Base-by-base conservation (phyloP, 2,329 filamentous ascomycete species). In the Rutstroemia sp. region DNA sequence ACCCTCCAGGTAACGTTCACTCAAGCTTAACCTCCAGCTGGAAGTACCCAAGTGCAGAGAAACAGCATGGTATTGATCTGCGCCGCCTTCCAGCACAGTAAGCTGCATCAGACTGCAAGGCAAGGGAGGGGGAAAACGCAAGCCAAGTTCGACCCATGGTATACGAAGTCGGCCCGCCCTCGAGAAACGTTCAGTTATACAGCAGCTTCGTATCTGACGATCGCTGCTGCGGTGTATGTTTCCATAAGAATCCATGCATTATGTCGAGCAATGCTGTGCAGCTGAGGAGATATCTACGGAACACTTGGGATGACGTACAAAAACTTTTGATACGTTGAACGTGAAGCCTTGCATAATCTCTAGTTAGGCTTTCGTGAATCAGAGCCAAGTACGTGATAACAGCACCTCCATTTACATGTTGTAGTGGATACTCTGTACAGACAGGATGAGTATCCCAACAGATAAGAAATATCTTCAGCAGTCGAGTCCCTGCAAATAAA, bases 1-100 rank as follows among this genome's bases (percentile, higher is more conserved):
- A 49, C 37, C 37, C 38, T 23, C 37, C 27, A 49, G 39, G 45
- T 14, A 54, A 54, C 52, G 45, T 39, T 54, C 10, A 48, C 25
- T 48, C 42, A 38, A 48, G 30, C 30, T 27, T 19, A 25, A 34
- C 30, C 30, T 34, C 21, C 12, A 2, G 23, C 45, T 38, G 19
- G 6, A 19, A 25, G 14, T 17, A 27, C 5, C n/a, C 34, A 10
- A n/a, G 9, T 48, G 30, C 21, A 17, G 38, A 45, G 8, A 48
- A 17, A 54, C 51, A 34, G 30, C 30, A 34, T 34, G 30, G 30
- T 34, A 34, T 34, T 34, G 44, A 30, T 42, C 39, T 19, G 39
- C 45, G 45, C 52, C 14, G 14, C 23, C 45, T 38, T 17, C 23
- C 44, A 54, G 34, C 23, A 54, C 51, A 49, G 51, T 41, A 30